phyloP scores from a whole-genome alignment of 441 rosid species.

The Brassica balearica region DNA sequence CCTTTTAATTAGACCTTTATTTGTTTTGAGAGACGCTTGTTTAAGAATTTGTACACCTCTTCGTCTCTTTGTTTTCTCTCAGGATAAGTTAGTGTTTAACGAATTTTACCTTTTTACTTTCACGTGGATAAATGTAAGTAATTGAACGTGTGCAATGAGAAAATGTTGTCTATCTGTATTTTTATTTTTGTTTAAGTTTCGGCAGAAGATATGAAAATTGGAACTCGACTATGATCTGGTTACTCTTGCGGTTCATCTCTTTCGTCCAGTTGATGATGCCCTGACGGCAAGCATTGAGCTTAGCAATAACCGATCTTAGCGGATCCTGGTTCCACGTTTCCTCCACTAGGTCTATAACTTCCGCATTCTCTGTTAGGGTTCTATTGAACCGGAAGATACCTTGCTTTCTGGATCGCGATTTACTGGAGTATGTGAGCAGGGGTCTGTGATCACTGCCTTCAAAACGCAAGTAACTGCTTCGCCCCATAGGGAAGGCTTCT shows the following conservation, averaged over 20 bases:
- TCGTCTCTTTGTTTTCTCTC: conserved; percentile 26
- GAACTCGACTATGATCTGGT: neutral
- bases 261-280: neutral
- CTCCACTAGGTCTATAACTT: neutral
- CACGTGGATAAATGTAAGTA: conserved; percentile 27
- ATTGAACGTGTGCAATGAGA: conserved; percentile 16
- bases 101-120: neutral
- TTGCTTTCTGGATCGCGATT: no score
- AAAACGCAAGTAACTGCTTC: no score
- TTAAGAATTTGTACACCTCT: conserved; percentile 23
- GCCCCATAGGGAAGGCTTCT: neutral
- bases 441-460: no score
- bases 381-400: neutral
- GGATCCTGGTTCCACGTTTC: neutral
- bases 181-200: neutral
- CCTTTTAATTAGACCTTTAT: conserved; percentile 24
- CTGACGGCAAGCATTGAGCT: neutral
- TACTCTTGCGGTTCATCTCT: neutral
- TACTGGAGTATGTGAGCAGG: no score
- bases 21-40: conserved; percentile 25
- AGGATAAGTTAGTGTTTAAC: conserved; percentile 38
- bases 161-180: conserved; percentile 8
- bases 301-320: neutral
- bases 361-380: neutral
- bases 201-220: neutral